Evolutionary conservation across 2,329 filamentous ascomycete species (phyloP).

Genomic region (Aspergillus viridinutans): DNA sequence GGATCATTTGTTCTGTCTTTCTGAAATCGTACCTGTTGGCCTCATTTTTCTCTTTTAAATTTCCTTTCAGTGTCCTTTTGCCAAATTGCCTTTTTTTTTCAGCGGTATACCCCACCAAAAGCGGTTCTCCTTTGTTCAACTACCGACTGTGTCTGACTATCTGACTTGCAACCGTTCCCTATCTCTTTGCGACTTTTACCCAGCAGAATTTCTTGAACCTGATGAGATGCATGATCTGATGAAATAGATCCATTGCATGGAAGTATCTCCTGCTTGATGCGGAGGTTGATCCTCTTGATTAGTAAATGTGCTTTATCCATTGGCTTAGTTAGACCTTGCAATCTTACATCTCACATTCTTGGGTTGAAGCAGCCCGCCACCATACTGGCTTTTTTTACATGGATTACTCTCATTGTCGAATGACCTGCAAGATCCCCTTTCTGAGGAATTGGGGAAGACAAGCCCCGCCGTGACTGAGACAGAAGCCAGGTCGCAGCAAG

Average conservation of each 20-base stretch:
- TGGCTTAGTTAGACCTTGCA: neutral
- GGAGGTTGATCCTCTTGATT: neutral
- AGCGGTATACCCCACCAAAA: slow-evolving; percentile 31
- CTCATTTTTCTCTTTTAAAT: slow-evolving; percentile 1
- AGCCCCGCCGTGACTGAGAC: neutral
- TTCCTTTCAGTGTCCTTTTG: slow-evolving; percentile 3
- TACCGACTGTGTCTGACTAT: slow-evolving; percentile 14
- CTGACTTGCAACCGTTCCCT: slow-evolving; percentile 4
- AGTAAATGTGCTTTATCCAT: neutral
- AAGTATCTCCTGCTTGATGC: neutral
- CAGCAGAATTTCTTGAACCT: slow-evolving; percentile 6
- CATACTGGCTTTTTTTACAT: neutral
- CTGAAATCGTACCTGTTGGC: slow-evolving; percentile 1
- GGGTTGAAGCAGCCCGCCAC: neutral
- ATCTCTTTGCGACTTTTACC: slow-evolving; percentile 6
- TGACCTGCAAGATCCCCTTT: neutral
- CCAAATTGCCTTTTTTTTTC: slow-evolving; percentile 21
- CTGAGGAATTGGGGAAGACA: neutral
- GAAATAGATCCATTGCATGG: slow-evolving; percentile 1
- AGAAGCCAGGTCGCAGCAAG: neutral
- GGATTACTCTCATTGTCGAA: neutral
- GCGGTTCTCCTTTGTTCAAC: slow-evolving; percentile 17
- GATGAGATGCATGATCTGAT: slow-evolving; percentile 17
- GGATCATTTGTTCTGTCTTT: neutral
- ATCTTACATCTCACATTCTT: neutral